phyloP scores from a whole-genome alignment of 257 asterid species.

The Solanum pimpinellifolium region DNA sequence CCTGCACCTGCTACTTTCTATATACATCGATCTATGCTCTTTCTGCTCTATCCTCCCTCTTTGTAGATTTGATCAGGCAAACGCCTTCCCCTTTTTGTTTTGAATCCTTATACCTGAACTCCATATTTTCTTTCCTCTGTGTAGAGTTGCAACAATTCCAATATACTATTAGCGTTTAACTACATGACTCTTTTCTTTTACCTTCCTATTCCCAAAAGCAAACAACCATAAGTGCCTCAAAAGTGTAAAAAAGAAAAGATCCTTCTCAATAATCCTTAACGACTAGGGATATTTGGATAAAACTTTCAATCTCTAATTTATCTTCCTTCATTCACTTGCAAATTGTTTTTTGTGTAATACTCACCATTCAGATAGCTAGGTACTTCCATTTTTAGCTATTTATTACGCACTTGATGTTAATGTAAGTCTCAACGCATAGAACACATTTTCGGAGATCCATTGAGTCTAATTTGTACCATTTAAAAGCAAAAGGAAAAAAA shows the following conservation, averaged over 20 bases:
- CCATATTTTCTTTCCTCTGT: background rate
- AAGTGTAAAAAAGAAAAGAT: background rate
- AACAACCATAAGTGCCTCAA: background rate
- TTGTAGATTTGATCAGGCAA: background rate
- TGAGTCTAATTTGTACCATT: background rate
- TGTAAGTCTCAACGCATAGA: background rate
- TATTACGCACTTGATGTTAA: background rate
- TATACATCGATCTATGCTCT: background rate
- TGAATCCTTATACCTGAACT: background rate
- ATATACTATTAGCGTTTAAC: background rate
- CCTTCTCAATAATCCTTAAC: background rate
- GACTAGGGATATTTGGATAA: background rate
- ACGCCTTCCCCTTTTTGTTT: background rate
- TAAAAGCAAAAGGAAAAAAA: background rate
- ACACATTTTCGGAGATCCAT: background rate
- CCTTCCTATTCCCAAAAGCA: background rate
- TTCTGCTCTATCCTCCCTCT: background rate
- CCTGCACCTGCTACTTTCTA: background rate
- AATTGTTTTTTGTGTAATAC: background rate
- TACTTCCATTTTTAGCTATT: background rate
- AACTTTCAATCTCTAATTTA: background rate
- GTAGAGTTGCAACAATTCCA: background rate
- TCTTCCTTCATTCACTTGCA: background rate
- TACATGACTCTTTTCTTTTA: background rate
- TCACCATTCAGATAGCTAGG: background rate